Evolutionary conservation across 2,329 filamentous ascomycete species (phyloP).

Genomic region (Leptographium wingfieldii): DNA sequence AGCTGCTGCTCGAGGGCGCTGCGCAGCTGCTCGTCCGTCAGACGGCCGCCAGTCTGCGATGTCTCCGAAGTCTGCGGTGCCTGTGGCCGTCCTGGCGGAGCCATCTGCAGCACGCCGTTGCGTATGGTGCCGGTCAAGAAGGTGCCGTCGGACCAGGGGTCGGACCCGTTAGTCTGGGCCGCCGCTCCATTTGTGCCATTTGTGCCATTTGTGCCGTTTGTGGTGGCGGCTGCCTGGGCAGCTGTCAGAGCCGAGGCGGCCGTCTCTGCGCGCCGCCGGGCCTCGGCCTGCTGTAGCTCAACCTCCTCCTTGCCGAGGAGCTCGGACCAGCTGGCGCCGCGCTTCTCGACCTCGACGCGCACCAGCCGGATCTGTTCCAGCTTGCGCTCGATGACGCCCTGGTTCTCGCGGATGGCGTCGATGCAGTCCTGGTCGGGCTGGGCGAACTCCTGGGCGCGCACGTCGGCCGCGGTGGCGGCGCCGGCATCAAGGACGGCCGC

Average conservation of each 20-base stretch:
- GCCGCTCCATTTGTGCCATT: neutral
- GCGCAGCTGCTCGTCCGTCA: conserved; percentile 48
- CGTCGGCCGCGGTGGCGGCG: conserved; percentile 12
- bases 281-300: conserved; percentile 7
- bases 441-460: conserved; percentile 13
- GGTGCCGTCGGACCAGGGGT: conserved; percentile 50
- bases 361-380: conserved; percentile 51
- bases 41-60: conserved; percentile 26
- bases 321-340: conserved; percentile 44
- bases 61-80: neutral
- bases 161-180: conserved; percentile 1
- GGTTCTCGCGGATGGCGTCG: conserved; percentile 63
- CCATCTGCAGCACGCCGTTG: conserved; percentile 35
- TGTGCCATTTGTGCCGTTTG: neutral
- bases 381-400: conserved; percentile 55
- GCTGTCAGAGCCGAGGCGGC: conserved; percentile 1
- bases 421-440: conserved; percentile 55
- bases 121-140: conserved; percentile 48
- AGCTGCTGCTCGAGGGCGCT: conserved; percentile 42
- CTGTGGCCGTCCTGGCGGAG: conserved; percentile 14
- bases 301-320: conserved; percentile 35
- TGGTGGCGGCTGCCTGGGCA: neutral
- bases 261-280: conserved; percentile 4
- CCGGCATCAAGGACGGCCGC: conserved; percentile 20
- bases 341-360: conserved; percentile 47